A percentile compares a stretch with the other conserved stretches of the same genome.
Evolutionary conservation across 2,329 filamentous ascomycete species (phyloP).

Genomic region (Plenodomus tracheiphilus): DNA sequence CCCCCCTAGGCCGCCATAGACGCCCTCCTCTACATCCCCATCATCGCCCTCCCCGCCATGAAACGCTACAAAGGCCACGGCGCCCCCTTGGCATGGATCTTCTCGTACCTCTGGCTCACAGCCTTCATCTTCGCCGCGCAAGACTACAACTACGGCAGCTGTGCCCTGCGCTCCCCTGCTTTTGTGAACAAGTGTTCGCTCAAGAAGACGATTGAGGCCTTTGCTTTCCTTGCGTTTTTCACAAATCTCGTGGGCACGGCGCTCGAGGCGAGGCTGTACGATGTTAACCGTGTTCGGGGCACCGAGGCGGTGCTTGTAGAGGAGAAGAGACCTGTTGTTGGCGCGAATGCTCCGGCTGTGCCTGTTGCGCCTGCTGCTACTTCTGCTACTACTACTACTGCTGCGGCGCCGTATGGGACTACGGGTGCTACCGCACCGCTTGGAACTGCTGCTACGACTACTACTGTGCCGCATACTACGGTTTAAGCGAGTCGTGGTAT

Average conservation of each 20-base stretch:
- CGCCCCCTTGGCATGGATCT: conserved; percentile 18
- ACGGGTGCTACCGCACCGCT: too few species aligned
- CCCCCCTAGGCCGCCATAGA: conserved; percentile 14
- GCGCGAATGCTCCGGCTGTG: too few species aligned
- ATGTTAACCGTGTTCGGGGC: conserved; percentile 10
- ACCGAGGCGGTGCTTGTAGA: neutral
- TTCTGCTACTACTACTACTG: too few species aligned
- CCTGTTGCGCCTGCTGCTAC: too few species aligned
- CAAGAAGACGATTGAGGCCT: conserved; percentile 26
- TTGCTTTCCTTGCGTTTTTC: conserved; percentile 31
- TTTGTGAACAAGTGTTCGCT: conserved; percentile 15
- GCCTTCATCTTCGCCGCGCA: conserved; percentile 28
- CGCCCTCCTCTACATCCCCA: conserved; percentile 16
- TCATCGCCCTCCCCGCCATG: conserved; percentile 12
- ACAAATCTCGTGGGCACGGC: conserved; percentile 20
- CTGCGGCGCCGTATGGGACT: too few species aligned
- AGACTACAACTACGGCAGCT: conserved; percentile 21
- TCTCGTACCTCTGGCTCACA: conserved; percentile 31
- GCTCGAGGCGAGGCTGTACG: conserved; percentile 21
- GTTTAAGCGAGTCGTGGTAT: too few species aligned
- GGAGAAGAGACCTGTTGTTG: neutral
- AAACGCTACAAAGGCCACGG: conserved; percentile 27
- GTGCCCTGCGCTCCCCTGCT: conserved; percentile 9
- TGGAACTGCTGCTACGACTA: too few species aligned
- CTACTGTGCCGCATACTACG: too few species aligned